Percentiles rank a stretch among this genome's conserved stretches.
phyloP scores from a whole-genome alignment of 176 grass and related monocot species.

The Oryza officinalis region DNA sequence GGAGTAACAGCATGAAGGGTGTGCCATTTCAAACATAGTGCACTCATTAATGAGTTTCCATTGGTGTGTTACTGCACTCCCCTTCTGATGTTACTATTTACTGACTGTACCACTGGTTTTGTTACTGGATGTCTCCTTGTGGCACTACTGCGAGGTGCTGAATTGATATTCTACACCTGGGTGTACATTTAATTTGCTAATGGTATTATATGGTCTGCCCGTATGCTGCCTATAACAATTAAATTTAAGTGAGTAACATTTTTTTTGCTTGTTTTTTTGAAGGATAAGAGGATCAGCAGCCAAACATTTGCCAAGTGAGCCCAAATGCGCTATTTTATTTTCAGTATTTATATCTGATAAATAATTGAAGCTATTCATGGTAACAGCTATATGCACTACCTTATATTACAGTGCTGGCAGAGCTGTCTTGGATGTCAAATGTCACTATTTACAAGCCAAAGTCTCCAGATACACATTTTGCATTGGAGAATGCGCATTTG shows the following conservation, averaged over 20 bases:
- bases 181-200: background rate
- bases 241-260: conserved; percentile 34
- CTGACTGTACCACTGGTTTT: background rate
- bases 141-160: background rate
- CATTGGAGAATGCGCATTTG: conserved; percentile 86
- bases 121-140: background rate
- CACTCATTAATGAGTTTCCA: background rate
- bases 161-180: background rate
- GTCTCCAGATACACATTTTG: conserved; percentile 59
- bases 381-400: conserved; percentile 14
- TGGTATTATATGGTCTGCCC: conserved; percentile 15
- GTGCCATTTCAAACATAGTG: background rate
- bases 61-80: background rate
- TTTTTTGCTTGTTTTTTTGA: conserved; percentile 57
- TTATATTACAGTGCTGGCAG: conserved; percentile 49
- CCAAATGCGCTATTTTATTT: conserved; percentile 27
- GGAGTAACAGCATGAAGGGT: background rate
- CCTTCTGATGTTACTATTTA: no score
- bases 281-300: conserved; percentile 55
- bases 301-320: conserved; percentile 57
- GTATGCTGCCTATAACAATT: conserved; percentile 38
- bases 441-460: conserved; percentile 77
- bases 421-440: conserved; percentile 70
- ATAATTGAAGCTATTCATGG: conserved; percentile 26
- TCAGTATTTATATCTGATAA: conserved; percentile 7